These are phyloP conservation scores for Alternaria consortialis DNA, from an alignment of 2,329 filamentous ascomycete genomes.

Conservation along the genomic window DNA sequence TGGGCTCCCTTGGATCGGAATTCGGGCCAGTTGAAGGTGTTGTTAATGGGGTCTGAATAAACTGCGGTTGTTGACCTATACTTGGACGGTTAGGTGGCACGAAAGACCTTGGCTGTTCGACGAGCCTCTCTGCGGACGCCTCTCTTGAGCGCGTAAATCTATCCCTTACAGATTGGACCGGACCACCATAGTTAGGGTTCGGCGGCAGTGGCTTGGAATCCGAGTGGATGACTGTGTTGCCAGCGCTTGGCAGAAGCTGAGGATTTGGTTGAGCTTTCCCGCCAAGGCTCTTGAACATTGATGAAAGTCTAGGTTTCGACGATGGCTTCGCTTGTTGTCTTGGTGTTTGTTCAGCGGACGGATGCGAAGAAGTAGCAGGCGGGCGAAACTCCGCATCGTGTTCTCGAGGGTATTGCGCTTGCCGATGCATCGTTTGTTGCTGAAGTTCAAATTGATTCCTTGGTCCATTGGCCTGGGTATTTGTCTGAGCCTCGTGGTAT, in stretches of 20 bases:
- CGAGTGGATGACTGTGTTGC: conserved; percentile 5
- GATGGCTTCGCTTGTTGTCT: conserved; percentile 37
- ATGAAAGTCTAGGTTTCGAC: conserved; percentile 39
- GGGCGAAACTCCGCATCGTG: conserved; percentile 54
- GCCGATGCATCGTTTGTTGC: conserved; percentile 43
- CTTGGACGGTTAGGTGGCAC: conserved; percentile 32
- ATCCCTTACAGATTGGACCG: conserved; percentile 38
- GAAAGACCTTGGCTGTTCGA: conserved; percentile 25
- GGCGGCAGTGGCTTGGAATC: conserved; percentile 7
- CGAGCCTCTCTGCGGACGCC: conserved; percentile 23
- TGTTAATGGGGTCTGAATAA: conserved; percentile 41
- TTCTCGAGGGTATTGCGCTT: conserved; percentile 51
- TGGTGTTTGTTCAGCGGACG: conserved; percentile 28
- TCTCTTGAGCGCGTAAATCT: conserved; percentile 34
- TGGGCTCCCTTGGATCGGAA: conserved; percentile 38
- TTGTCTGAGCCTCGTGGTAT: conserved; percentile 27
- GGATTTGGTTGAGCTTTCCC: conserved; percentile 31
- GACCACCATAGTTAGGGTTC: conserved; percentile 27
- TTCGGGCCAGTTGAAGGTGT: conserved; percentile 42
- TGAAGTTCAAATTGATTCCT: conserved; percentile 43
- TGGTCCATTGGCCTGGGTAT: conserved; percentile 21
- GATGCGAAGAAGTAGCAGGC: conserved; percentile 48
- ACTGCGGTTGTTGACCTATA: conserved; percentile 40
- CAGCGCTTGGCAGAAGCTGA: conserved; percentile 15
- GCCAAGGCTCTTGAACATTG: conserved; percentile 58